Base-by-base conservation (phyloP, 164 flowering plant genomes). In the Piper longum region DNA sequence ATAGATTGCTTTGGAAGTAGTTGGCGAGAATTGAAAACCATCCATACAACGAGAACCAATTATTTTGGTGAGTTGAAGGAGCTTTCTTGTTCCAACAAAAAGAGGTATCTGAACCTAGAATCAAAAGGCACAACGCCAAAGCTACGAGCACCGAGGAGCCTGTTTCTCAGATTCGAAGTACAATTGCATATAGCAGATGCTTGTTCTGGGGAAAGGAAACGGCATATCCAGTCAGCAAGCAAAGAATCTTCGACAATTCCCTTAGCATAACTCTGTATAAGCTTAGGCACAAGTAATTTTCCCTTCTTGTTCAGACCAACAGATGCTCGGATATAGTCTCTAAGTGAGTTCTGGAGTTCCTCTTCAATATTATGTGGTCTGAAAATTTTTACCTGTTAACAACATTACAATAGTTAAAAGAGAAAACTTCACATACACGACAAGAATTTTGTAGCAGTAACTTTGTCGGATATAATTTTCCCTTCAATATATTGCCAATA, bases 81-180 rank as follows among this genome's bases (percentile, higher is more conserved):
- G 65, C 52, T 57, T 45, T 41, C 64, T 13, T 51, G 43, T 43
- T 69, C 75, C 12, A 59, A 62, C 68, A 77, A 64, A 69, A 77
- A 79, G 19, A 79, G 77, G 57, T 65, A 77, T 14, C 80, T 77
- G 64, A 80, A 80, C 51, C 79, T 66, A 57, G 83, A 75, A 64
- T 77, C 79, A n/a, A 77, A 77, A 18, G 80, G 77, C 48, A 73
- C 51, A 62, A 80, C 56, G 5, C 68, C 64, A 65, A 69, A 75
- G 67, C 69, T 70, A 17, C 80, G 72, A 43, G 78, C 63, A 58
- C 77, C 74, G 11, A 73, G 72, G 26, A 75, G 77, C 56, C 76
- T 75, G 69, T 71, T 63, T 39, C 64, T 69, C 62, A 60, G 62
- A 19, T 59, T 68, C 44, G 77, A 66, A 0, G 68, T 64, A 57